Base-by-base conservation (phyloP, 768 basidiomycete genomes). In the Sistotremastrum niveocremeum region DNA sequence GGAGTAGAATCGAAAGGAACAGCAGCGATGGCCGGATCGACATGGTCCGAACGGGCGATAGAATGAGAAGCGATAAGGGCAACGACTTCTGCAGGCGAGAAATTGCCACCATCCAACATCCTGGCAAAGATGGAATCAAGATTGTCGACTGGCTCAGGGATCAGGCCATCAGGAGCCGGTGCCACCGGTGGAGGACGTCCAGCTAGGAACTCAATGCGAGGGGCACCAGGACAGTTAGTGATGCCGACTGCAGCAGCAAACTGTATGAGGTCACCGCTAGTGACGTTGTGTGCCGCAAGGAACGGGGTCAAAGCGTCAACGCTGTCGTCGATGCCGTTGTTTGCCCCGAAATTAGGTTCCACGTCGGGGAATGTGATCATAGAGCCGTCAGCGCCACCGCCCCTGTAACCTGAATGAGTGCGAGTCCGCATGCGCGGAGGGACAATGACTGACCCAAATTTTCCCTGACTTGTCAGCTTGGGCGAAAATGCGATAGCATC, bases 331-430 rank as follows among this genome's bases (percentile, higher is more conserved):
- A 52, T 52, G 20, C 51, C 51, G 6, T 37, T 12, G 49, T 52
- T 52, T 2, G 49, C 51, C 39, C 46, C 53, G 52, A 53, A 53
- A 37, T 48, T 48, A 6, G 55, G 54, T 46, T 58, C 57, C 12
- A 54, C 51, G 7, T 56, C 42, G n/a, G 52, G 39, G 52, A 54
- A 55, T 12, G 50, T 41, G 42, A 58, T 51, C 51, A 58, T 56
- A 35, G 55, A 56, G 30, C 57, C 57, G 41, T 58, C 54, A 39
- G 59, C 60, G 3, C 62, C 62, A 9, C 56, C 57, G 34, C 62
- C 59, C 29, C 48, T 48, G 38, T 12, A 39, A 36, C 51, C 4
- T 33, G 41, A 10, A 28, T 20, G 30, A 46, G 34, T 10, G 47
- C 36, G 37, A 52, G 45, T 20, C 20, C 20, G 20, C 1, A 20